Conservation (phyloP, 768 basidiomycete species). For the Pleurotus pulmonarius region DNA sequence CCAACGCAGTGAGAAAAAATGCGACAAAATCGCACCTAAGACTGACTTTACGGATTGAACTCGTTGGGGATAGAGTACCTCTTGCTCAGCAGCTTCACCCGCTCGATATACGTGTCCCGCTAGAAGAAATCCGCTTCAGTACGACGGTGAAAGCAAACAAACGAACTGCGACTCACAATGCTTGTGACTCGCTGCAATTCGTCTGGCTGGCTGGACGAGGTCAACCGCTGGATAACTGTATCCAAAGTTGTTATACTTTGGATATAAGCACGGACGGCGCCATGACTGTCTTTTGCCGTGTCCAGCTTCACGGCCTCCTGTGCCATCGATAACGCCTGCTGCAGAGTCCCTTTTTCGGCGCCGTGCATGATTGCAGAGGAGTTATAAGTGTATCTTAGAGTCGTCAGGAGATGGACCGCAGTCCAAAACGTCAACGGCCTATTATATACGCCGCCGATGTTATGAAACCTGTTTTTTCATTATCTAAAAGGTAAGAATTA, state of each 20-base stretch:
- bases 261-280: conserved; percentile 6
- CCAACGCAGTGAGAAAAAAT: background rate
- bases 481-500: no score
- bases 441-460: no score
- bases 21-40: background rate
- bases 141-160: background rate
- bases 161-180: background rate
- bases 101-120: conserved; percentile 2
- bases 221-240: background rate
- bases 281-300: background rate
- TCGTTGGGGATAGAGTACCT: background rate
- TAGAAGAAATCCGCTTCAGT: background rate
- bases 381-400: no score
- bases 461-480: no score
- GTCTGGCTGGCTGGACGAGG: background rate
- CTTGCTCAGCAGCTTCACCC: conserved; percentile 1
- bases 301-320: conserved; percentile 4
- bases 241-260: conserved; percentile 4
- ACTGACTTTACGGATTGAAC: conserved; percentile 1
- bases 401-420: no score
- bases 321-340: conserved; percentile 1
- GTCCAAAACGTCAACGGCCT: no score
- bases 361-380: background rate
- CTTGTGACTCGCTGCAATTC: background rate
- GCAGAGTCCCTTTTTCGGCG: background rate